Base-by-base conservation (phyloP, 2,329 filamentous ascomycete species). In the Phyllachora maydis region DNA sequence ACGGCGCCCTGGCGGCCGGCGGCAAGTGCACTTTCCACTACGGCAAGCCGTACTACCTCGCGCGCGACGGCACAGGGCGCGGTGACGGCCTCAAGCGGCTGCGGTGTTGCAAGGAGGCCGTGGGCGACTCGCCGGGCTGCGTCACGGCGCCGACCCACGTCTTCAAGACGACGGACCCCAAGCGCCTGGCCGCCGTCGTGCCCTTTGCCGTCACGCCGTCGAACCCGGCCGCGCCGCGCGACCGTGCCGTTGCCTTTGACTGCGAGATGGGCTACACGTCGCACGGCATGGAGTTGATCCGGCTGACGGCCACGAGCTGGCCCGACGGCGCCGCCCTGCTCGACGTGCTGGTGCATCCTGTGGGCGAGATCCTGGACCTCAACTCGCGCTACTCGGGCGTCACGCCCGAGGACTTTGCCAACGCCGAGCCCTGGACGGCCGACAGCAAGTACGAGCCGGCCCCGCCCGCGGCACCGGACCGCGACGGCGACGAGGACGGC, bases 181-280 rank as follows among this genome's bases (percentile, higher is more conserved):
- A 78, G 32, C 60, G 82, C 12, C 56, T 98, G 14, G 81, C 82
- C 0, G 53, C 70, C 1, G 51, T 85, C 3, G 59, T 90, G 36
- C 82, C 85, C 24, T 98, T 90, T 42, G 61, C 67, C 27, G 49
- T 65, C 30, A 95, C 88, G 0, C 83, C 83, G 0, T 47, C 56
- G 8, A 82, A 81, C 33, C 43, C 52, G 2, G 36, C 48, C 3
- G 55, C 52, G 2, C 50, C 54, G 0, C 37, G 45, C 2, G 50
- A 60, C 24, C 63, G 64, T 17, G 78, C 75, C 3, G 68, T 95
- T 8, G 75, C 70, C 32, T 85, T 98, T 37, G 88, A 98, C 43
- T 95, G 88, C 38, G 88, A 98, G 42, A 98, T 98, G 88, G 79
- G 78, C 4, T 95, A 91, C 41, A 98, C 90, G 0, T 77, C 78